Base-by-base conservation (phyloP, 2,329 filamentous ascomycete genomes). In the Phyllosticta capitalensis region DNA sequence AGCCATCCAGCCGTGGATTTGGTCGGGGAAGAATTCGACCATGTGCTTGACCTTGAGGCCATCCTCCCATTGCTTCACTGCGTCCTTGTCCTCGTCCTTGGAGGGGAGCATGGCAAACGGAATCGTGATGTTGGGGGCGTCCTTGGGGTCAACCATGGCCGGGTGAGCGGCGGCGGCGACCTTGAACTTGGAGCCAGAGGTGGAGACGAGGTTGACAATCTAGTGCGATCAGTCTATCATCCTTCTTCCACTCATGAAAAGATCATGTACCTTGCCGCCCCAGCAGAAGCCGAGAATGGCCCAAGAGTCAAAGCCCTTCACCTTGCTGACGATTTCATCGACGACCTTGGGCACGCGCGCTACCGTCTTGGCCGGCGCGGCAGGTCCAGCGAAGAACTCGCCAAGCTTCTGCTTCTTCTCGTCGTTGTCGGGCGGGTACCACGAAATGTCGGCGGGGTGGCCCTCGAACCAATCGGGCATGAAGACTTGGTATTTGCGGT, bases 381-480 rank as follows among this genome's bases (percentile, higher is more conserved):
- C 83, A 61, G 78, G 72, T 56, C 76, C 81, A 61, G 77, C 66
- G 74, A 85, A 84, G 75, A 83, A 85, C 61, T 81, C 71, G 62
- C 80, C 79, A 14, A 85, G 75, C 68, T 83, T 83, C 72, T 81
- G 67, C 64, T 78, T 78, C 72, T 85, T 82, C 61, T 85, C 83
- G 49, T 83, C 75, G 62, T 75, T 84, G 68, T 83, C 76, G 17
- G 82, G 82, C 0, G 82, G 82, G 69, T 82, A 84, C 80, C 81
- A 84, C 56, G 75, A 76, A 66, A 85, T 82, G 65, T 82, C 80
- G 62, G 79, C 83, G 38, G 89, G 87, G 64, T 83, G 80, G 71
- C 89, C 91, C 62, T 88, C 82, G 78, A 96, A 95, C 81, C 89
- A 92, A 76, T 96, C 92, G 26, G 92, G 92, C 64, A 96, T 92